These are phyloP conservation scores for Acer yangbiense DNA, from an alignment of 345 rosid species.

Conservation along the genomic window DNA sequence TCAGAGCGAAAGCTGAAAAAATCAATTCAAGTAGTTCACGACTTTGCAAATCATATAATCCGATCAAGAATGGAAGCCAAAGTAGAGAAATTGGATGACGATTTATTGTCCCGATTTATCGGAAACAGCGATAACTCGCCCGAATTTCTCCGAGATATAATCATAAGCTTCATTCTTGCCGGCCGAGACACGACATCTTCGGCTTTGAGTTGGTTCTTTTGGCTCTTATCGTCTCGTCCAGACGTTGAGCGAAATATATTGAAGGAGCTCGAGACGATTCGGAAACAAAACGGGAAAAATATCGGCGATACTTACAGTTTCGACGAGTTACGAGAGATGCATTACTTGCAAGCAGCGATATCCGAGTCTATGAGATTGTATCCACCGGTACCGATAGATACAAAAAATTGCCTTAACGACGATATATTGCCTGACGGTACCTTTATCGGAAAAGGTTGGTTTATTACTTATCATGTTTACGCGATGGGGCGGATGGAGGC, in stretches of 20 bases:
- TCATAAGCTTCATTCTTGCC: constrained; percentile 50
- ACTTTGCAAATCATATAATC: constrained; percentile 26
- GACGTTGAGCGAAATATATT: constrained; percentile 29
- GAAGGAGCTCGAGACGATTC: constrained; percentile 27
- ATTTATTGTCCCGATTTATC: constrained; percentile 37
- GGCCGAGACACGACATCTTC: constrained; percentile 53
- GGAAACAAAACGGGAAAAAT: background rate
- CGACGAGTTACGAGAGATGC: constrained; percentile 38
- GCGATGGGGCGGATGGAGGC: constrained; percentile 46
- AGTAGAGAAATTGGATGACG: constrained; percentile 16
- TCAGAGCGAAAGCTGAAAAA: constrained; percentile 36
- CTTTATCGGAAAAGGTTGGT: constrained; percentile 31
- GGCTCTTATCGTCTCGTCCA: constrained; percentile 31
- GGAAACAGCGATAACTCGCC: constrained; percentile 15
- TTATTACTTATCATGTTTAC: constrained; percentile 25
- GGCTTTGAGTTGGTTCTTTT: constrained; percentile 51
- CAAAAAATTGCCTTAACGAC: constrained; percentile 28
- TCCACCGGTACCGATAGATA: constrained; percentile 51
- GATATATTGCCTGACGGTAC: constrained; percentile 46
- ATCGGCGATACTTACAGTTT: constrained; percentile 16
- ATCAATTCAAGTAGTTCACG: constrained; percentile 25
- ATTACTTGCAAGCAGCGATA: constrained; percentile 45
- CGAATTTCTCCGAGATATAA: constrained; percentile 31
- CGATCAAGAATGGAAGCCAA: constrained; percentile 27
- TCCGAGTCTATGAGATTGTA: constrained; percentile 51